phyloP scores from a whole-genome alignment of 306 rosid genomes.

The Vachellia collinsii region DNA sequence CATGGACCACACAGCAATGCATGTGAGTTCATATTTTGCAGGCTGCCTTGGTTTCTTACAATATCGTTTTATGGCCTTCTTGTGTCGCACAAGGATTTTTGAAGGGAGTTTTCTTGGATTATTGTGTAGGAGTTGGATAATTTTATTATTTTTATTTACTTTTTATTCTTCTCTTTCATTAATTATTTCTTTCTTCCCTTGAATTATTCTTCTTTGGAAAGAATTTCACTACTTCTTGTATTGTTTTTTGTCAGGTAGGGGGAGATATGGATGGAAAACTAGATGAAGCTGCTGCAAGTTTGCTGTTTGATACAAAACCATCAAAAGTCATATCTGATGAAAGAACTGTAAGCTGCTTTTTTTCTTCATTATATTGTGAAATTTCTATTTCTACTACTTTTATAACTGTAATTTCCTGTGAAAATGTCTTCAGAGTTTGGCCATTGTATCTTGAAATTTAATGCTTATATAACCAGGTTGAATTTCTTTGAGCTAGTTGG shows the following conservation, averaged over 20 bases:
- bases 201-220: not conserved
- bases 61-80: not conserved
- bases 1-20: slow-evolving; percentile 71
- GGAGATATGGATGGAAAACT: slow-evolving; percentile 85
- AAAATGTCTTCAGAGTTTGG: not conserved
- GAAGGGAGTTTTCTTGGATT: not conserved
- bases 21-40: slow-evolving; percentile 50
- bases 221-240: slow-evolving; percentile 18
- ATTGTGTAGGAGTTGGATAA: not conserved
- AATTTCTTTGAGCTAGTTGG: not conserved
- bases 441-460: not conserved
- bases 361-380: slow-evolving; percentile 32
- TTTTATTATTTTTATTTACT: not conserved
- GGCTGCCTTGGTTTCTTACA: slow-evolving; percentile 3
- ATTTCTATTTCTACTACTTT: slow-evolving; percentile 24
- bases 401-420: not conserved
- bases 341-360: slow-evolving; percentile 69
- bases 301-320: slow-evolving; percentile 88
- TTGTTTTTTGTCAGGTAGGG: slow-evolving; percentile 59
- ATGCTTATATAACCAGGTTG: not conserved
- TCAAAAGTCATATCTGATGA: slow-evolving; percentile 88
- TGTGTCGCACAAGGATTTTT: not conserved
- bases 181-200: not conserved
- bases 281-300: slow-evolving; percentile 82
- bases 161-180: not conserved